Base-by-base conservation (phyloP, 805 yeast species). In the Clavispora phyllophila region DNA sequence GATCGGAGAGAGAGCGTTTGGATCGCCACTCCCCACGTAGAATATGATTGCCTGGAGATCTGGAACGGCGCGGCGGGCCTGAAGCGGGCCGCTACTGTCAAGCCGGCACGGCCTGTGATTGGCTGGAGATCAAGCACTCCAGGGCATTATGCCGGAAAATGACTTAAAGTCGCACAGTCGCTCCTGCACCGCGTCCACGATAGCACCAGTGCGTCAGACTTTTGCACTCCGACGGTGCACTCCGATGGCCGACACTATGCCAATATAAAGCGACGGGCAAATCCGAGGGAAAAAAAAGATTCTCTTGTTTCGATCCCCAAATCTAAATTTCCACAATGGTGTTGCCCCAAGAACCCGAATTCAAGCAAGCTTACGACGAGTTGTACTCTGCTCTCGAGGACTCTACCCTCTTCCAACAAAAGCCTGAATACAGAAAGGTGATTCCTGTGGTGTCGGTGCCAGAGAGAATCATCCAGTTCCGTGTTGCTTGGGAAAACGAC, bases 401-500 rank as follows among this genome's bases (percentile, higher is more conserved):
- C 71, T 91, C 98, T 36, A 85, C 96, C 53, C 76, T 91, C 51
- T 91, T 93, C 76, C 73, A 78, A 56, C 78, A 87, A 72, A 82
- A 85, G 65, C 99, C 99, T 58, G 82, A 88, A 66, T 88, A 88
- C 66, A 82, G 85, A 72, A 82, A 81, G 65, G 93, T 87, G 40
- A 77, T 91, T 50, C 88, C 91, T 45, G 89, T 91, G 51, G 86
- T 90, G 50, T 86, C 96, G 41, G 80, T 90, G 47, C 99, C 99
- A 54, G 98, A 91, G 78, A 84, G 98, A 73, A 75, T 89, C 59
- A 82, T 93, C 65, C 96, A 89, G 72, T 91, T 91, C 85, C 84
- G 98, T 75, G 98, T 93, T 44, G 79, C 84, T 43, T 91, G 99
- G 99, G 97, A 93, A 74, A 87, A 91, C 65, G 99, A 93, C 75